These are phyloP conservation scores for Dipteronia dyeriana DNA, from an alignment of 345 rosid species.

Conservation along the genomic window DNA sequence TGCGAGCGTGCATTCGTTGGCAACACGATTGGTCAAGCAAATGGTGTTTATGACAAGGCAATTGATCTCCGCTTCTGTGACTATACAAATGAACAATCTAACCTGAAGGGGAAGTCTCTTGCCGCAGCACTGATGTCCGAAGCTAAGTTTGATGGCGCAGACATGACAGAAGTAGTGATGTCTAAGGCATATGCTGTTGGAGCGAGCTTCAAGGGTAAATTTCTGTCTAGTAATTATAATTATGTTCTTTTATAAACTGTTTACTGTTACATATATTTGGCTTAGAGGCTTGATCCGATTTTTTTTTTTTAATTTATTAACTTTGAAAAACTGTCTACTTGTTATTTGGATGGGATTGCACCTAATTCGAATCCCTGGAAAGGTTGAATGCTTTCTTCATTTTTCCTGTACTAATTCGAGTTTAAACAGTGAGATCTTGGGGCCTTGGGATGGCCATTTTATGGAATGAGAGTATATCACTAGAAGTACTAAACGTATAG, in stretches of 20 bases:
- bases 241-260: neutral
- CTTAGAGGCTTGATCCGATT: neutral
- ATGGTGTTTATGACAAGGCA: conserved; percentile 96
- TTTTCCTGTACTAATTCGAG: neutral
- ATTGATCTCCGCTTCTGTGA: conserved; percentile 93
- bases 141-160: conserved; percentile 98
- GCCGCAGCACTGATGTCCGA: conserved; percentile 93
- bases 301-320: neutral
- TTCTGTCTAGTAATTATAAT: neutral
- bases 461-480: neutral
- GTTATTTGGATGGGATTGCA: neutral
- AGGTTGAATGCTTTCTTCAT: neutral
- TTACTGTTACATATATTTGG: neutral
- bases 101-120: conserved; percentile 91
- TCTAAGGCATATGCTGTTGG: conserved; percentile 96
- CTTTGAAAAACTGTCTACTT: neutral
- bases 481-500: neutral
- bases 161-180: conserved; percentile 97
- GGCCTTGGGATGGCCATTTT: neutral
- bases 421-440: neutral
- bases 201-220: conserved; percentile 92
- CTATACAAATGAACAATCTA: conserved; percentile 77
- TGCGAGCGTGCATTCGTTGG: conserved; percentile 91
- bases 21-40: conserved; percentile 97
- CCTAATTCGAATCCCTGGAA: neutral